phyloP scores from a whole-genome alignment of 768 basidiomycete genomes.

The Ramaria sp. region DNA sequence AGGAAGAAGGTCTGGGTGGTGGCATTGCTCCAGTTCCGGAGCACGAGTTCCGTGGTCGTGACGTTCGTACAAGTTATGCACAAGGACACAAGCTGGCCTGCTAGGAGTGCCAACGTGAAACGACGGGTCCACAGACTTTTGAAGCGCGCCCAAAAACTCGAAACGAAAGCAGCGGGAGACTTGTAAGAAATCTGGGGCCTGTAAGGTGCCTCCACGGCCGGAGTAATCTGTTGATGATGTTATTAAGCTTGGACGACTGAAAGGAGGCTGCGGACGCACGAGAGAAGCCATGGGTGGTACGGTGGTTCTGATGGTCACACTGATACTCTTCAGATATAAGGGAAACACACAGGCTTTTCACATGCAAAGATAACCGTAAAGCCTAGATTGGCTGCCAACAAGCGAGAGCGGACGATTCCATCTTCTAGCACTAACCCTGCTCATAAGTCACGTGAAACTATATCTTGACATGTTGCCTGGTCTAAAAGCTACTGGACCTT shows the following conservation, averaged over 20 bases:
- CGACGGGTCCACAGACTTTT: conserved; percentile 69
- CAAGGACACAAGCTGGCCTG: conserved; percentile 75
- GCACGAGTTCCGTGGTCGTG: conserved; percentile 68
- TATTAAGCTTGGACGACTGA: neutral
- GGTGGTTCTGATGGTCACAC: too few relatives aligned
- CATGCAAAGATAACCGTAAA: too few relatives aligned
- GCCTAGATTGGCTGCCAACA: too few relatives aligned
- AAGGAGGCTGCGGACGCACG: neutral
- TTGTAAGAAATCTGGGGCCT: conserved; percentile 60
- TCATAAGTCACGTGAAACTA: too few relatives aligned
- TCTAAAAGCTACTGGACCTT: too few relatives aligned
- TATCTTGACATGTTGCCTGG: too few relatives aligned
- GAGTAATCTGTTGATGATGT: neutral
- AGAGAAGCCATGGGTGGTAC: too few relatives aligned
- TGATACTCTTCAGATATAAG: too few relatives aligned
- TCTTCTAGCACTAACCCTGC: too few relatives aligned
- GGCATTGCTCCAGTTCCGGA: conserved; percentile 58
- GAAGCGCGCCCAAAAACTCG: conserved; percentile 49
- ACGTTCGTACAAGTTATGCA: conserved; percentile 88
- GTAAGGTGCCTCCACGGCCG: neutral
- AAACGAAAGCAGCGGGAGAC: conserved; percentile 41
- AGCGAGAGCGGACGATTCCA: too few relatives aligned
- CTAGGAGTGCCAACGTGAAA: conserved; percentile 57
- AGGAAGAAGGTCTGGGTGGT: conserved; percentile 80
- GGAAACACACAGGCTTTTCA: too few relatives aligned